Base-by-base conservation (phyloP, 2,329 filamentous ascomycete genomes). In the Neofusicoccum parvum region DNA sequence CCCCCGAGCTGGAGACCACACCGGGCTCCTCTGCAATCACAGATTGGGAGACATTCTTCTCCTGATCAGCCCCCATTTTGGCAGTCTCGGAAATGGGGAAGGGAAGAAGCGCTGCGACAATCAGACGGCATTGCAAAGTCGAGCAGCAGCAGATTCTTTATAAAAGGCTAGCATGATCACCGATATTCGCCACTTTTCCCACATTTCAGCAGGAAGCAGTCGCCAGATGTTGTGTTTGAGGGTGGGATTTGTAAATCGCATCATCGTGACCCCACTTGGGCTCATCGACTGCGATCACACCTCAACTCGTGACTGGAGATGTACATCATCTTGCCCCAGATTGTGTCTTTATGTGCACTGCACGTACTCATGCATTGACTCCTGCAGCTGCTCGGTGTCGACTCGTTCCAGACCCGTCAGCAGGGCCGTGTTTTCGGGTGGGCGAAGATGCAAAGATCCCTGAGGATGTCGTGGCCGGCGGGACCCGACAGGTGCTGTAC, bases 191-290 rank as follows among this genome's bases (percentile, higher is more conserved):
- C 51, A 17, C 36, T 23, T 41, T 41, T 17, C 12, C 36, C 17
- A 6, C 4, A 41, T 27, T 15, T 11, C 32, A 11, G 36, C 7
- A 5, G 3, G 37, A 56, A 49, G 11, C 3, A 14, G 4, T 41
- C n/a, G 51, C 41, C 51, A 10, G 23, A 27, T 20, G 51, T 41
- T 56, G 20, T 39, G 34, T 14, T 53, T 20, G 9, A 53, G 27
- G 5, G 51, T 43, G 36, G 51, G 37, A 56, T 56, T 27, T 27
- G 27, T 14, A 36, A 23, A 56, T 56, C 53, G 36, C 53, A 56
- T 56, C 54, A 59, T 59, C 39, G 17, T 27, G 39, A 46, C 53
- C 36, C 53, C 53, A 37, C 54, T 59, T 59, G 54, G 39, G 39
- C 54, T 34, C 54, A 56, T 56, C 53, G 53, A 56, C 10, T 27